Base-by-base conservation (phyloP, 2,329 filamentous ascomycete genomes). In the Aspergillus eucalypticola region DNA sequence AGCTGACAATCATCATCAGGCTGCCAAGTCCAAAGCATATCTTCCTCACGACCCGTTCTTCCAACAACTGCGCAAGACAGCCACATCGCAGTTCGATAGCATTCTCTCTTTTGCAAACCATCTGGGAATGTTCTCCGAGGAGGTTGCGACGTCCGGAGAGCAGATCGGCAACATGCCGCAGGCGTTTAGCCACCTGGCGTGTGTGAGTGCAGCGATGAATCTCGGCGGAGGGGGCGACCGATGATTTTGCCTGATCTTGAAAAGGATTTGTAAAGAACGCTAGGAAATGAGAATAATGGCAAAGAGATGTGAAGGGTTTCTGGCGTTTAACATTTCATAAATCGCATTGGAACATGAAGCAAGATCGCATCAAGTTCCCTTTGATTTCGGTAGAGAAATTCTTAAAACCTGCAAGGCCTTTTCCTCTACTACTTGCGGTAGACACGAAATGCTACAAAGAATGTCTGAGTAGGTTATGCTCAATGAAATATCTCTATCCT, bases 111-210 rank as follows among this genome's bases (percentile, higher is more conserved):
- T 91, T 76, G 86, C 87, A 1, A 93, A 92, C 71, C 89, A 92
- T 72, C 76, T 92, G 57, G 84, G 83, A 67, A 92, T 92, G 84
- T 92, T 92, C 73, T 90, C 87, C 7, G 89, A 92, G 72, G 90
- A 92, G 77, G 92, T 92, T 67, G 84, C 89, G 5, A 81, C 88
- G 56, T 87, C 84, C 54, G 90, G 90, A 10, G 89, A 92, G 75
- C 90, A 92, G 76, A 80, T 92, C 60, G 90, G 90, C 1, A 92
- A 92, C 70, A 92, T 89, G 15, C 90, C 90, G 0, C 90, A 92
- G 76, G 90, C 90, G 0, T 92, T 92, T 66, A 90, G 87, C 66
- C 89, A 93, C 71, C 75, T 93, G 62, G 88, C 89, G 2, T 82
- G 91, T 69, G 86, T 92, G 68, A 91, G 88, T 71, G 90, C 90